These are phyloP conservation scores for Ophidiomyces ophidiicola DNA, from an alignment of 2,329 filamentous ascomycete species.

Conservation along the genomic window DNA sequence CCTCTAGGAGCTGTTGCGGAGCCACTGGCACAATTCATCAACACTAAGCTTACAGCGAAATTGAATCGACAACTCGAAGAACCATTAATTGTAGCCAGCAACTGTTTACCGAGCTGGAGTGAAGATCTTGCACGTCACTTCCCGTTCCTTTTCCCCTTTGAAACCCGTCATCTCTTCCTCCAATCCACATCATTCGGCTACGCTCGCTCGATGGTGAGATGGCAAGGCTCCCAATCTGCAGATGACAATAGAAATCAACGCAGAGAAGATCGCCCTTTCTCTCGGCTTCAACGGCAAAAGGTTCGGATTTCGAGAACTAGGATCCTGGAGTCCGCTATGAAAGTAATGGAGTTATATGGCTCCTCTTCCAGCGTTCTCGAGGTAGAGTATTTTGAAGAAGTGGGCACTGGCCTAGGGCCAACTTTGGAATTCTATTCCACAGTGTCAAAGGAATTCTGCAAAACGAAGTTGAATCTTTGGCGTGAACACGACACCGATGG, in stretches of 20 bases:
- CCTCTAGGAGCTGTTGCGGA: constrained; percentile 61
- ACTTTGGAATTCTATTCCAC: constrained; percentile 97
- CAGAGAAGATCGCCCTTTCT: constrained; percentile 77
- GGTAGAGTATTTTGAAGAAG: constrained; percentile 97
- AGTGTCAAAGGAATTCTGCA: constrained; percentile 91
- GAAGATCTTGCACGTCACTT: constrained; percentile 89
- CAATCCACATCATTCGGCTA: constrained; percentile 98
- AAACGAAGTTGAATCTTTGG: constrained; percentile 96
- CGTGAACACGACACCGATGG: constrained; percentile 66
- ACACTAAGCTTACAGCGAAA: constrained; percentile 95
- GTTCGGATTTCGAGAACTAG: constrained; percentile 93
- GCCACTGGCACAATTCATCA: constrained; percentile 87
- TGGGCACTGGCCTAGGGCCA: constrained; percentile 87
- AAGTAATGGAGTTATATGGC: constrained; percentile 97
- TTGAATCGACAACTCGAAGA: constrained; percentile 94
- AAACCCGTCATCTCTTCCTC: constrained; percentile 89
- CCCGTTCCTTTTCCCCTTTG: constrained; percentile 94
- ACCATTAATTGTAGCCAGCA: constrained; percentile 90
- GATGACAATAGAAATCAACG: constrained; percentile 71
- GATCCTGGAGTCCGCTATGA: constrained; percentile 90
- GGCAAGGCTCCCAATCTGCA: constrained; percentile 80
- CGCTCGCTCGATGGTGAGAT: constrained; percentile 89
- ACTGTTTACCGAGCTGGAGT: constrained; percentile 89
- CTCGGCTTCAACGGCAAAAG: constrained; percentile 87
- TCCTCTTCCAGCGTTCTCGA: constrained; percentile 93